Evolutionary conservation across 2,329 filamentous ascomycete genomes (phyloP).

Genomic region (Beauveria sp.): DNA sequence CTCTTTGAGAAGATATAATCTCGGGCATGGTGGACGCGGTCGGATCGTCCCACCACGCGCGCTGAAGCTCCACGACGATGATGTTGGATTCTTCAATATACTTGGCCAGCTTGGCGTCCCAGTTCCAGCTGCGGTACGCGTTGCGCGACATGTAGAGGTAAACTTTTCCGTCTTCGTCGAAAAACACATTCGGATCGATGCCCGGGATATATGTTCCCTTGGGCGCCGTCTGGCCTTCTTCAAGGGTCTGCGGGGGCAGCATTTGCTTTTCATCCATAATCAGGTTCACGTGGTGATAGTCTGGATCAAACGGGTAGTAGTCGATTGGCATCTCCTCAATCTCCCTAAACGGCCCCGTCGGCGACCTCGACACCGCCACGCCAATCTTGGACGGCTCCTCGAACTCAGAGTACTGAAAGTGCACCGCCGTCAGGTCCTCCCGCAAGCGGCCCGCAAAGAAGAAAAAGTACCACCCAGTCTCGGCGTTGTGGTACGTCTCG

Average conservation of each 20-base stretch:
- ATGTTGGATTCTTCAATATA: constrained; percentile 32
- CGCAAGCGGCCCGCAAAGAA: constrained; percentile 28
- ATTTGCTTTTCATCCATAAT: constrained; percentile 29
- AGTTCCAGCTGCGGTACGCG: constrained; percentile 31
- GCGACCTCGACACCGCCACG: constrained; percentile 27
- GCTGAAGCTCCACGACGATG: constrained; percentile 27
- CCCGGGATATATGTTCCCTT: constrained; percentile 29
- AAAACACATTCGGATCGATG: constrained; percentile 42
- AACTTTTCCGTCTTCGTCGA: constrained; percentile 28
- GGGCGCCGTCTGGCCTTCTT: constrained; percentile 18
- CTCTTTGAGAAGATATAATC: constrained; percentile 21
- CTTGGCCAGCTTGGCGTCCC: constrained; percentile 25
- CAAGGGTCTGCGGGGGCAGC: constrained; percentile 24
- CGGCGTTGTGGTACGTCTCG: constrained; percentile 28
- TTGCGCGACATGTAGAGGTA: constrained; percentile 30
- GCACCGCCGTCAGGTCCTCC: constrained; percentile 23
- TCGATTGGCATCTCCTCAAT: constrained; percentile 25
- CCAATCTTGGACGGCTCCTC: constrained; percentile 30
- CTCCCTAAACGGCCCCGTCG: constrained; percentile 26
- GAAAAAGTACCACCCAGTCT: constrained; percentile 30
- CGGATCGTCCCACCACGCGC: constrained; percentile 29
- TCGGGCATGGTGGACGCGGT: constrained; percentile 26
- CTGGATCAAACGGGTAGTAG: constrained; percentile 28
- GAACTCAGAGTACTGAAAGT: constrained; percentile 27
- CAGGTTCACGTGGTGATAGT: constrained; percentile 29